Percentiles rank a stretch among this genome's conserved stretches.
These are phyloP conservation scores for Aspergillus fijiensis DNA, from an alignment of 2,329 filamentous ascomycete species.

Conservation along the genomic window DNA sequence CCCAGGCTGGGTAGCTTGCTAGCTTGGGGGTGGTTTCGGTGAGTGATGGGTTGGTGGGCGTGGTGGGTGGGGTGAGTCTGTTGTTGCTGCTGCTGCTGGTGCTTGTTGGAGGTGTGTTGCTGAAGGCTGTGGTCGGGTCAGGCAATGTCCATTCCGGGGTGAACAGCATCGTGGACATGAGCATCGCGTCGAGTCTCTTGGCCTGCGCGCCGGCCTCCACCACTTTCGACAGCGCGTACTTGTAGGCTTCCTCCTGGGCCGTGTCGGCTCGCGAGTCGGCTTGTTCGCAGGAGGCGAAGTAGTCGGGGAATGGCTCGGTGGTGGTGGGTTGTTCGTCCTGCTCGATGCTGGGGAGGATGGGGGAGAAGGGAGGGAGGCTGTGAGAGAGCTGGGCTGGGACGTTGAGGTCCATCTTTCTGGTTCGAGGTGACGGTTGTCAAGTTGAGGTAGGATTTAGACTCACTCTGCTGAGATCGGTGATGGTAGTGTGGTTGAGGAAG, in stretches of 20 bases:
- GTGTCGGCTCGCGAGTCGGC: constrained; percentile 8
- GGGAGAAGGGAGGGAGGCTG: neutral
- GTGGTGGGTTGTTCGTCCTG: neutral
- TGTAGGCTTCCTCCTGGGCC: constrained; percentile 23
- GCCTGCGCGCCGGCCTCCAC: constrained; percentile 23
- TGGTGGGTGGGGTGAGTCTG: neutral
- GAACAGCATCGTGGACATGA: constrained; percentile 7
- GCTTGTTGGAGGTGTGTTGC: no score
- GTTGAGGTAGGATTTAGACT: no score
- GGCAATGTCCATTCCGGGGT: neutral
- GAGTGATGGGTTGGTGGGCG: neutral
- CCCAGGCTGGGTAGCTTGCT: neutral
- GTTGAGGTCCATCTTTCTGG: neutral
- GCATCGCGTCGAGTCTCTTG: constrained; percentile 14
- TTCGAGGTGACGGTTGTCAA: neutral
- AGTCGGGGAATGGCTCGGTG: constrained; percentile 30
- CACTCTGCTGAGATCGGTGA: no score
- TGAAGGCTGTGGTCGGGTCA: neutral
- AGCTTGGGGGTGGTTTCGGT: neutral
- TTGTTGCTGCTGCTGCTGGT: no score
- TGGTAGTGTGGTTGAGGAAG: no score
- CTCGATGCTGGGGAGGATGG: neutral
- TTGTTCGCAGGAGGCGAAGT: constrained; percentile 20
- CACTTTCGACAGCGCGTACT: constrained; percentile 23
- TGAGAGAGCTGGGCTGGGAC: neutral